phyloP scores from a whole-genome alignment of 2,329 filamentous ascomycete genomes.

The Trichoderma sp. region DNA sequence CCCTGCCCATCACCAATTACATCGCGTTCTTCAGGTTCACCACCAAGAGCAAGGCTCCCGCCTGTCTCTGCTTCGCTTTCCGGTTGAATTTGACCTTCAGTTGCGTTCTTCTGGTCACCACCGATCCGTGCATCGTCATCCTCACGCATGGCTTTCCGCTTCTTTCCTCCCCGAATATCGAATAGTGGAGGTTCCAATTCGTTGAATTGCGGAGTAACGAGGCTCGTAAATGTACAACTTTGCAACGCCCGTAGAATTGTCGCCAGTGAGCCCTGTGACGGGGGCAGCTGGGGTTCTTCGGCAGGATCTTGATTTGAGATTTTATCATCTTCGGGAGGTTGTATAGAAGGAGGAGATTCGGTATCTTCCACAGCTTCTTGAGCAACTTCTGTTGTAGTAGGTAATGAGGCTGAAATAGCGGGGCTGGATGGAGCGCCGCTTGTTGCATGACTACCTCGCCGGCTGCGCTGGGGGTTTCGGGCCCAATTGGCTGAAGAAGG shows the following conservation, averaged over 20 bases:
- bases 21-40: slow-evolving; percentile 83
- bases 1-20: slow-evolving; percentile 47
- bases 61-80: slow-evolving; percentile 81
- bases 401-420: slow-evolving; percentile 60
- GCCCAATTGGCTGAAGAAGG: slow-evolving; percentile 95
- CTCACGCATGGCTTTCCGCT: slow-evolving; percentile 73
- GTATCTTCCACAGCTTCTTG: slow-evolving; percentile 42
- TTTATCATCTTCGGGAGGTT: slow-evolving; percentile 15
- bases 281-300: background rate
- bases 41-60: slow-evolving; percentile 81
- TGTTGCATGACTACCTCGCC: slow-evolving; percentile 74
- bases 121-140: slow-evolving; percentile 58
- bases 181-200: slow-evolving; percentile 66
- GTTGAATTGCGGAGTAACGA: slow-evolving; percentile 21
- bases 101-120: slow-evolving; percentile 47
- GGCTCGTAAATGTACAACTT: slow-evolving; percentile 34
- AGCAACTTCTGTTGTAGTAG: slow-evolving; percentile 49
- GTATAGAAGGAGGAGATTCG: slow-evolving; percentile 24
- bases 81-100: slow-evolving; percentile 45
- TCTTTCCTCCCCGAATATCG: slow-evolving; percentile 76
- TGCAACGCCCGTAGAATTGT: slow-evolving; percentile 39
- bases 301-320: background rate
- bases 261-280: slow-evolving; percentile 31
- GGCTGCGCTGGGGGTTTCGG: slow-evolving; percentile 63
- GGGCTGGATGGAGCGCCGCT: slow-evolving; percentile 82